Evolutionary conservation across 352 stramenopile genomes (phyloP).

Genomic region (Pythium brassicae): DNA sequence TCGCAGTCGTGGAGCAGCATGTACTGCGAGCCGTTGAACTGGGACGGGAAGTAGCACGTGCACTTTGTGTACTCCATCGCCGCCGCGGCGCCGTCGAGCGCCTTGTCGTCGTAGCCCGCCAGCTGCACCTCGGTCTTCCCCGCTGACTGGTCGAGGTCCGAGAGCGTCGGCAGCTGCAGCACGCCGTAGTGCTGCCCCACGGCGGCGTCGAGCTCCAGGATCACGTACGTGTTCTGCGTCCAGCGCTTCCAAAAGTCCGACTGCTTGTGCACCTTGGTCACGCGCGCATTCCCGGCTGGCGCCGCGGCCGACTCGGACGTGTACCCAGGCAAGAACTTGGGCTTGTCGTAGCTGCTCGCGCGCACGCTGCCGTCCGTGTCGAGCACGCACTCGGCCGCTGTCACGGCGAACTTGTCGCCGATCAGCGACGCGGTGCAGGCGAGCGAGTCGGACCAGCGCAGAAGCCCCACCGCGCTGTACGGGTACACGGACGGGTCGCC

Average conservation of each 20-base stretch:
- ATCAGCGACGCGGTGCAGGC: conserved; percentile 56
- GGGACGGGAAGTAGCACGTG: conserved; percentile 38
- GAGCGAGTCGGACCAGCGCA: conserved; percentile 40
- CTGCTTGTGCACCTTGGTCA: conserved; percentile 54
- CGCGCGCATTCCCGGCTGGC: conserved; percentile 8
- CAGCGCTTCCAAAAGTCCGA: conserved; percentile 63
- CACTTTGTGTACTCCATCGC: conserved; percentile 38
- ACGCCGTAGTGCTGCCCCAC: conserved; percentile 29
- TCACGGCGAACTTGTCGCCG: conserved; percentile 39
- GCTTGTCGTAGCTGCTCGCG: conserved; percentile 12
- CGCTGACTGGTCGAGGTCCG: conserved; percentile 21
- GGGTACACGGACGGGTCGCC: conserved; percentile 30
- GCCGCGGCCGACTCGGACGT: neutral
- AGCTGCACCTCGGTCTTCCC: conserved; percentile 47
- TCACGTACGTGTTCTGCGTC: conserved; percentile 53
- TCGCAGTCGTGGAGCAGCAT: conserved; percentile 64
- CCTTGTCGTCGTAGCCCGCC: conserved; percentile 32
- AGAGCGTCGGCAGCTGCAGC: conserved; percentile 29
- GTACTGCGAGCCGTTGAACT: conserved; percentile 38
- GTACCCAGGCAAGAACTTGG: conserved; percentile 30
- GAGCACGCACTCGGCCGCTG: conserved; percentile 56
- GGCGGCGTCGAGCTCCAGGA: conserved; percentile 50
- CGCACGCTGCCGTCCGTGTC: conserved; percentile 23
- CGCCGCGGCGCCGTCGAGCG: conserved; percentile 3
- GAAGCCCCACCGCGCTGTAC: conserved; percentile 48